Evolutionary conservation across 345 rosid species (phyloP).

Genomic region (Lepidium africanum): DNA sequence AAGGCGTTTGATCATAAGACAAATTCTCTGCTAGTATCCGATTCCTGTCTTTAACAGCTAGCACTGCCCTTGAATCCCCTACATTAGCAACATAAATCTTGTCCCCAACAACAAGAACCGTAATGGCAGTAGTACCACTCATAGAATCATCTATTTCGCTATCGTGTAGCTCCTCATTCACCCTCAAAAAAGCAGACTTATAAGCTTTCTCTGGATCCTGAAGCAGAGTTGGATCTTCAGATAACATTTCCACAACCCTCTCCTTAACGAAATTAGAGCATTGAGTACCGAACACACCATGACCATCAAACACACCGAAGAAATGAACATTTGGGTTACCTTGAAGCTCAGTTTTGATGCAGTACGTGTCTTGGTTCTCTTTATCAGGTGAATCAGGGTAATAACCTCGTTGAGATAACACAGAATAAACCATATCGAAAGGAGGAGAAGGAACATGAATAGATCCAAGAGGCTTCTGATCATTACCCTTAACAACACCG

Average conservation of each 20-base stretch:
- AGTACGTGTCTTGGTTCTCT: conserved; percentile 83
- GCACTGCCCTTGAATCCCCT: conserved; percentile 96
- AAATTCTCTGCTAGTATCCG: conserved; percentile 63
- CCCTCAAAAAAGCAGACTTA: conserved; percentile 49
- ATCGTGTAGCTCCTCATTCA: conserved; percentile 58
- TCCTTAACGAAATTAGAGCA: conserved; percentile 79
- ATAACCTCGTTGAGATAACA: conserved; percentile 71
- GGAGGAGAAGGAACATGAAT: conserved; percentile 59
- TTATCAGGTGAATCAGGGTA: conserved; percentile 76
- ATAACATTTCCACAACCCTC: conserved; percentile 56
- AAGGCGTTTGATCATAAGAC: conserved; percentile 93
- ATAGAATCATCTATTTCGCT: conserved; percentile 82
- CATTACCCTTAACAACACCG: conserved; percentile 27
- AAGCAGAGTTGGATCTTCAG: conserved; percentile 48
- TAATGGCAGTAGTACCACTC: conserved; percentile 96
- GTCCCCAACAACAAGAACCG: conserved; percentile 83
- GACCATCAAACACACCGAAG: conserved; percentile 95
- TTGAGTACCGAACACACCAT: conserved; percentile 67
- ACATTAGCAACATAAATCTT: conserved; percentile 82
- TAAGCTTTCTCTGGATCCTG: conserved; percentile 75
- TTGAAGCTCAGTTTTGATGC: conserved; percentile 59
- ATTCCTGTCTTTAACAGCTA: conserved; percentile 61
- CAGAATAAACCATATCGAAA: conserved; percentile 66
- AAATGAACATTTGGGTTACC: conserved; percentile 87
- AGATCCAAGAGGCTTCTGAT: conserved; percentile 51